These are phyloP conservation scores for Erucastrum elatum DNA, from an alignment of 345 rosid genomes.

Conservation along the genomic window DNA sequence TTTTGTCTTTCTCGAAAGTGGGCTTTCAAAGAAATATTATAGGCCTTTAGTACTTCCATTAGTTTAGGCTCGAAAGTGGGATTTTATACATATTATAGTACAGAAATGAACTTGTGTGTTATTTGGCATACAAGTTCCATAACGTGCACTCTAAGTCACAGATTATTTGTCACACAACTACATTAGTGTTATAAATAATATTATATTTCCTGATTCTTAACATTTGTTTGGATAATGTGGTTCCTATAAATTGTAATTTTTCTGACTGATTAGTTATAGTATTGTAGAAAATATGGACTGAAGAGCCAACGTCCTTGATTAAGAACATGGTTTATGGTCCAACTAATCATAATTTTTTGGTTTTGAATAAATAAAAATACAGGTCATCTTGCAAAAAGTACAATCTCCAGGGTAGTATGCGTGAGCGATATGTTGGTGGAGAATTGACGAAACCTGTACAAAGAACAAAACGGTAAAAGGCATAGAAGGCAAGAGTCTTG, in stretches of 20 bases:
- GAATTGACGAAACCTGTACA: constrained; percentile 72
- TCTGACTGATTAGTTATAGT: neutral
- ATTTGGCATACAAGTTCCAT: constrained; percentile 17
- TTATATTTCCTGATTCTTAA: neutral
- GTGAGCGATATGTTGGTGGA: constrained; percentile 86
- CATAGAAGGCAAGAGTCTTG: constrained; percentile 52
- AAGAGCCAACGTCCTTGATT: no score
- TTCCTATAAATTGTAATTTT: neutral
- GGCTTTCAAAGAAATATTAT: no score
- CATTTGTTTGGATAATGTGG: neutral
- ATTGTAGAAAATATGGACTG: neutral
- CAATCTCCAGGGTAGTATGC: constrained; percentile 80
- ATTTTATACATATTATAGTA: no score
- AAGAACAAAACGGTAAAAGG: constrained; percentile 41
- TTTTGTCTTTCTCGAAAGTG: no score
- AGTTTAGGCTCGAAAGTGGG: no score
- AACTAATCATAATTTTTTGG: no score
- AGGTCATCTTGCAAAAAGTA: constrained; percentile 77
- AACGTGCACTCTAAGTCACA: constrained; percentile 11
- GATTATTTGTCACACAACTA: neutral
- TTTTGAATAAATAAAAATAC: neutral
- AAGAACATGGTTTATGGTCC: no score
- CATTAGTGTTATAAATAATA: neutral
- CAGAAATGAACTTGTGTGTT: neutral
- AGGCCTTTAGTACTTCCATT: no score